Evolutionary conservation across 2,329 filamentous ascomycete species (phyloP).

Genomic region (Clathrospora elynae): DNA sequence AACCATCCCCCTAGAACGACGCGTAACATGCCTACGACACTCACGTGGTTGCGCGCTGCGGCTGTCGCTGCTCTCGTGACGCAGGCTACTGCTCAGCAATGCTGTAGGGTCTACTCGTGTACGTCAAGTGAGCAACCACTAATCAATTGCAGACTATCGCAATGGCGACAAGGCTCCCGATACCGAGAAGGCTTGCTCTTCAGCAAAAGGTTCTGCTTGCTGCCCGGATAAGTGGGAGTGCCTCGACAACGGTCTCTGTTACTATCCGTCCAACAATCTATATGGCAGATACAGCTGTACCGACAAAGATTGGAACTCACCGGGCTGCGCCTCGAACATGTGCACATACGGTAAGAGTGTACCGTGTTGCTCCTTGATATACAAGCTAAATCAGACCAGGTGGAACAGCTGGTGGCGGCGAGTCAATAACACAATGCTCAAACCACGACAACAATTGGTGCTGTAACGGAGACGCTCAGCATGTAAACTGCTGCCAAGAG

Average conservation of each 20-base stretch:
- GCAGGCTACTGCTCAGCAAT: slow-evolving; percentile 32
- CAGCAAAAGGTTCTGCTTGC: slow-evolving; percentile 41
- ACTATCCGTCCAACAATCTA: slow-evolving; percentile 33
- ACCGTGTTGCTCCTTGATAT: too few species aligned
- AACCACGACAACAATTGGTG: slow-evolving; percentile 45
- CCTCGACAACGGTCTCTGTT: slow-evolving; percentile 46
- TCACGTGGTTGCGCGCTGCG: slow-evolving; percentile 28
- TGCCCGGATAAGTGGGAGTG: slow-evolving; percentile 47
- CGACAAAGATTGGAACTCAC: slow-evolving; percentile 41
- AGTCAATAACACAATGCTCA: slow-evolving; percentile 41
- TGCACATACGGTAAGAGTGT: slow-evolving; percentile 41
- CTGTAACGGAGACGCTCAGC: slow-evolving; percentile 37
- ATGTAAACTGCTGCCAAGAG: slow-evolving; percentile 44
- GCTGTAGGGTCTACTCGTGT: slow-evolving; percentile 30
- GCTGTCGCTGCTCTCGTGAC: slow-evolving; percentile 22
- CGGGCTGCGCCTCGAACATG: slow-evolving; percentile 41
- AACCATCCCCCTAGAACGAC: slow-evolving; percentile 10
- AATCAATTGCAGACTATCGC: slow-evolving; percentile 40
- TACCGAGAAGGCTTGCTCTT: slow-evolving; percentile 43
- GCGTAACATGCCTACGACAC: slow-evolving; percentile 22
- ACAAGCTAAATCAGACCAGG: slow-evolving; percentile 20
- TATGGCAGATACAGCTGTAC: slow-evolving; percentile 46
- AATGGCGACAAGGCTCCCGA: slow-evolving; percentile 35
- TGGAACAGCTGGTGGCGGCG: slow-evolving; percentile 32
- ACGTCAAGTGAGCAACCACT: slow-evolving; percentile 1